Evolutionary conservation across 2,329 filamentous ascomycete genomes (phyloP).

Genomic region (Penicillium sp.): DNA sequence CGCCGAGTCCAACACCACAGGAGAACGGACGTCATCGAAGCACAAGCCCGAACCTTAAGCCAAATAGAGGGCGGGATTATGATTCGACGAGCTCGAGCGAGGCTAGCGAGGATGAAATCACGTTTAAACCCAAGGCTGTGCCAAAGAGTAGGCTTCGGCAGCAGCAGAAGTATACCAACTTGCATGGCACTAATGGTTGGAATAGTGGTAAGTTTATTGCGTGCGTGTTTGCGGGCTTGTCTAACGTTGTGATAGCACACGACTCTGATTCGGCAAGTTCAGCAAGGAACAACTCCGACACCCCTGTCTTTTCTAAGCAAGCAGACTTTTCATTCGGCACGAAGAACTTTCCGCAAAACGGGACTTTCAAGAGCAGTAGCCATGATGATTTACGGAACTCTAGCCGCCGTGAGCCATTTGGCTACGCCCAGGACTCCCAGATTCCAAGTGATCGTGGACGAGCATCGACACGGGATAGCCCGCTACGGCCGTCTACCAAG

Average conservation of each 20-base stretch:
- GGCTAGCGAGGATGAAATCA: conserved; percentile 36
- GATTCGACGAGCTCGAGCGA: conserved; percentile 48
- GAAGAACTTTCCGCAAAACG: conserved; percentile 19
- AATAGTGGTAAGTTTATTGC: conserved; percentile 38
- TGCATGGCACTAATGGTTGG: conserved; percentile 29
- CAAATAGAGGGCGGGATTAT: conserved; percentile 37
- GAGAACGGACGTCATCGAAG: conserved; percentile 46
- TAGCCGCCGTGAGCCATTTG: conserved; percentile 45
- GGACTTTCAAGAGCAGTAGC: conserved; percentile 39
- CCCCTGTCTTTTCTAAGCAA: conserved; percentile 16
- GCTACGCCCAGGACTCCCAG: conserved; percentile 38
- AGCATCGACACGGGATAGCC: conserved; percentile 27
- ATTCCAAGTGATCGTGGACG: conserved; percentile 28
- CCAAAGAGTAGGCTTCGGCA: conserved; percentile 45
- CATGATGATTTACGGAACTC: conserved; percentile 43
- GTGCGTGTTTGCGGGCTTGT: background rate
- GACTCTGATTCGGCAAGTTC: conserved; percentile 31
- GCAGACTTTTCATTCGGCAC: conserved; percentile 11
- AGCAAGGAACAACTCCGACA: conserved; percentile 18
- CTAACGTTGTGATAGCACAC: conserved; percentile 32
- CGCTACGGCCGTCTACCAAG: conserved; percentile 26
- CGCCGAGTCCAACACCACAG: conserved; percentile 39
- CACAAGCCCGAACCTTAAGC: conserved; percentile 48
- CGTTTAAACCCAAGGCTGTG: conserved; percentile 46
- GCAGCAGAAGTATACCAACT: conserved; percentile 36